Base-by-base conservation (phyloP, 2,329 filamentous ascomycete genomes). In the Thermothelomyces thermophilus region DNA sequence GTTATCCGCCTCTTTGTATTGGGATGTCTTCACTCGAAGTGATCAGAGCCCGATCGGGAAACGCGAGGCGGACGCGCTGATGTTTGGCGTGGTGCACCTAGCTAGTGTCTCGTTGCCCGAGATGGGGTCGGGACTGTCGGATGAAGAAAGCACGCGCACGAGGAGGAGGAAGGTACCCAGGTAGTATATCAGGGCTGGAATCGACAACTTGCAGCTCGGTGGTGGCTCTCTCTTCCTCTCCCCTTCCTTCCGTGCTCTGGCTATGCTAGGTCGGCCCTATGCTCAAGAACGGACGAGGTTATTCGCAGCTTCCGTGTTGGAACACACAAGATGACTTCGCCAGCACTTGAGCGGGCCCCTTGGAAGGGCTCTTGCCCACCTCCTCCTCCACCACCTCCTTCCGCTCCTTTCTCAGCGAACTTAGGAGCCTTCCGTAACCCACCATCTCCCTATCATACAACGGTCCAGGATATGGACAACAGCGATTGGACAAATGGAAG, bases 111-210 rank as follows among this genome's bases (percentile, higher is more conserved):
- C 10, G 28, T 48, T 52, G 50, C 50, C 50, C 50, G 20, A 26
- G 20, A 37, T n/a, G 20, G 5, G 9, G 26, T 31, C 30, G n/a
- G n/a, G 10, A n/a, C 13, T 33, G 41, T 45, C 19, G 34, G 47
- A 39, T 34, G 26, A 20, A 33, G 34, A n/a, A n/a, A n/a, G n/a
- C n/a, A n/a, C n/a, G n/a, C n/a, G n/a, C n/a, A 46, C 28, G 40
- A 19, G 31, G 17, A 40, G 43, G 17, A 4, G 28, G 17, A 11
- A n/a, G n/a, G n/a, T n/a, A n/a, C n/a, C n/a, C 9, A n/a, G 16
- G 22, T 16, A n/a, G 36, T 52, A 52, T 52, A 52, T 48, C 45
- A 48, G 41, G 9, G 14, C 16, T 20, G n/a, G 36, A 3, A 19
- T 17, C n/a, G n/a, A 35, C 40, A 30, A 26, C 20, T 41, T 48